phyloP scores from a whole-genome alignment of 768 basidiomycete species.

The Trametes cubensis region DNA sequence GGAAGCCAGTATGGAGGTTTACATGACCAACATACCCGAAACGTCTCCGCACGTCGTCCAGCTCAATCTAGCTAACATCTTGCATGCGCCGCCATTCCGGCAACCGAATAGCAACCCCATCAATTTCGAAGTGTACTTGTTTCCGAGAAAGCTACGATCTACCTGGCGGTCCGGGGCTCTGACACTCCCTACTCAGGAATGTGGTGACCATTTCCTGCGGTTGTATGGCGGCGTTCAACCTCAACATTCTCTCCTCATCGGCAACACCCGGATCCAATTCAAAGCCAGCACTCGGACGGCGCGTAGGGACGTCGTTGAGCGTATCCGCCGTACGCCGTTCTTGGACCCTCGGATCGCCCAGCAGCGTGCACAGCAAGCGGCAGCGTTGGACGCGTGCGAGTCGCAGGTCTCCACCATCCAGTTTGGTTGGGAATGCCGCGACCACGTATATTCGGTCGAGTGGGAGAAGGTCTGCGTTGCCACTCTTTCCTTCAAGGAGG shows the following conservation, averaged over 20 bases:
- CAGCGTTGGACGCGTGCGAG: conserved; percentile 33
- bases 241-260: conserved; percentile 33
- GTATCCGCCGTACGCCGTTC: conserved; percentile 40
- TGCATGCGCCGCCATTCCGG: conserved; percentile 49
- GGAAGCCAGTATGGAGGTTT: conserved; percentile 38
- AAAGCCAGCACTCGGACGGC: conserved; percentile 20
- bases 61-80: conserved; percentile 43
- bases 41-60: conserved; percentile 26
- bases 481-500: conserved; percentile 41
- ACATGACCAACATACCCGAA: conserved; percentile 29
- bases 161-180: conserved; percentile 39
- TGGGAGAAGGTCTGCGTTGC: conserved; percentile 47
- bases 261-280: conserved; percentile 36
- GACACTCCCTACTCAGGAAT: conserved; percentile 46
- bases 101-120: conserved; percentile 35
- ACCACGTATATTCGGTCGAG: conserved; percentile 58
- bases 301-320: conserved; percentile 40
- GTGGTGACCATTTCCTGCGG: conserved; percentile 47
- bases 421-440: conserved; percentile 67
- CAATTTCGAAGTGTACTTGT: conserved; percentile 59
- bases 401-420: conserved; percentile 47
- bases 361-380: conserved; percentile 37
- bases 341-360: conserved; percentile 42
- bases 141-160: conserved; percentile 35
- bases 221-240: conserved; percentile 40